Conservation (phyloP, 2,329 filamentous ascomycete genomes). For the Diplodia intermedia region DNA sequence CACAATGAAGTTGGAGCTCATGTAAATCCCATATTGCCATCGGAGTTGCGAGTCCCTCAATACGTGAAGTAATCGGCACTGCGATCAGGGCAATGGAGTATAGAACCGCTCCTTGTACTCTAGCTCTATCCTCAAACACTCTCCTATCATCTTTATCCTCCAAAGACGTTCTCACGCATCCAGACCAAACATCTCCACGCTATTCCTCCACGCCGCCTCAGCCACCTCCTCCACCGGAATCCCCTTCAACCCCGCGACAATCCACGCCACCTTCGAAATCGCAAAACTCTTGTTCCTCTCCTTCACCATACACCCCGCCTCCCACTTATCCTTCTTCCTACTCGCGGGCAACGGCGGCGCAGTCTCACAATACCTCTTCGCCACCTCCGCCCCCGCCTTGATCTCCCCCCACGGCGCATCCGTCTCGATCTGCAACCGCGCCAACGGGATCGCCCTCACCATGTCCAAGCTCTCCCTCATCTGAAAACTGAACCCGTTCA, state of each 20-base stretch:
- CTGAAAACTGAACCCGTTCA: conserved; percentile 59
- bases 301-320: conserved; percentile 57
- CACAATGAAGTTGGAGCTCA: too few species aligned
- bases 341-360: conserved; percentile 49
- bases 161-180: too few species aligned
- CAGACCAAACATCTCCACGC: conserved; percentile 43
- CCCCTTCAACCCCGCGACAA: conserved; percentile 59
- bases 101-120: too few species aligned
- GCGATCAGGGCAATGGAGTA: too few species aligned
- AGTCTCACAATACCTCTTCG: conserved; percentile 52
- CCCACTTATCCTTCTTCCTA: conserved; percentile 61
- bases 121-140: too few species aligned
- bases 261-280: conserved; percentile 56
- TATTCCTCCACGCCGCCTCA: conserved; percentile 50
- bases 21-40: too few species aligned
- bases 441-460: conserved; percentile 52
- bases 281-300: conserved; percentile 60
- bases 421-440: conserved; percentile 55
- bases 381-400: conserved; percentile 45
- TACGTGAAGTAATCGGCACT: too few species aligned
- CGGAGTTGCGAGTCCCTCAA: too few species aligned
- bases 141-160: neutral
- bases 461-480: conserved; percentile 52
- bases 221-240: conserved; percentile 53
- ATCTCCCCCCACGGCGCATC: conserved; percentile 60